Conservation (phyloP, 108 stramenopile species). For the Chaetoceros tenuissimus region DNA sequence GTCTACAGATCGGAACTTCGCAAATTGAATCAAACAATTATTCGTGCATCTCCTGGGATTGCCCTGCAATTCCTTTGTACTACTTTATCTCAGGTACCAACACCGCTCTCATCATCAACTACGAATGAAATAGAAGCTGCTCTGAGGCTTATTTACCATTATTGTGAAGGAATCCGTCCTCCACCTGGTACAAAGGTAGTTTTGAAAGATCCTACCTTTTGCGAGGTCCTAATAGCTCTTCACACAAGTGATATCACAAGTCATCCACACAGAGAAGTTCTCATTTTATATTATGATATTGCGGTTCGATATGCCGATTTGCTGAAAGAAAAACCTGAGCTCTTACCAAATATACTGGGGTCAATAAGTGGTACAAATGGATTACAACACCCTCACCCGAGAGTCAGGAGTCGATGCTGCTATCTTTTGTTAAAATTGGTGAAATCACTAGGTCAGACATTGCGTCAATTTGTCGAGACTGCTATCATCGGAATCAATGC, state of each 20-base stretch:
- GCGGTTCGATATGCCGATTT: constrained; percentile 52
- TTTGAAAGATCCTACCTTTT: constrained; percentile 43
- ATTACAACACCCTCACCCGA: constrained; percentile 41
- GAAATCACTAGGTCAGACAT: constrained; percentile 37
- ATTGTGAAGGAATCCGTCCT: constrained; percentile 66
- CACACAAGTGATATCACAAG: constrained; percentile 47
- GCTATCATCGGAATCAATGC: constrained; percentile 55
- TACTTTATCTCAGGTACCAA: constrained; percentile 12
- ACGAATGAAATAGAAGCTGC: constrained; percentile 45
- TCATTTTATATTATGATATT: constrained; percentile 57
- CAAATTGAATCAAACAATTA: constrained; percentile 55
- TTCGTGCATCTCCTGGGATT: constrained; percentile 28
- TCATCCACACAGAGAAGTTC: constrained; percentile 52
- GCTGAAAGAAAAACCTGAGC: constrained; percentile 34
- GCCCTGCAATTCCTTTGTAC: constrained; percentile 44
- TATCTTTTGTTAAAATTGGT: constrained; percentile 52
- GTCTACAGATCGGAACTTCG: constrained; percentile 48
- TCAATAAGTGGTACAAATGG: constrained; percentile 46
- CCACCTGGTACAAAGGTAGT: constrained; percentile 59
- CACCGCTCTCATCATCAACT: constrained; percentile 15
- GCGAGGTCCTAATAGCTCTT: constrained; percentile 40
- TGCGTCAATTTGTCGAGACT: constrained; percentile 55
- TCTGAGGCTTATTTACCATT: constrained; percentile 56
- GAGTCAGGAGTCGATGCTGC: constrained; percentile 50
- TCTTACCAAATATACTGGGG: constrained; percentile 40